Base-by-base conservation (phyloP, 768 basidiomycete species). In the Hypsizygus marmoreus region DNA sequence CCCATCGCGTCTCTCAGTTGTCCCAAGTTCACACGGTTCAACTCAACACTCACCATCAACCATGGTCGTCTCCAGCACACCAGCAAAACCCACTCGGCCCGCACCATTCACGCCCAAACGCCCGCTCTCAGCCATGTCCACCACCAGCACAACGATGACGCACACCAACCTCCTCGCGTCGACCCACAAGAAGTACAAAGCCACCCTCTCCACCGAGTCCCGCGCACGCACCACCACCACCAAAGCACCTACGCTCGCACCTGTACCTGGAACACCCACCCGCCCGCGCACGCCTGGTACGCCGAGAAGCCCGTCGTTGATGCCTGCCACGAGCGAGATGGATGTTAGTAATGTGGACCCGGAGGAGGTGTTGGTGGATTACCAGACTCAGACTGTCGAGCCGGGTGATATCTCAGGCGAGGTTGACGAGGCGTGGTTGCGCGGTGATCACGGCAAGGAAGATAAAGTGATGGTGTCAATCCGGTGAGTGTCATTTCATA, bases 401-500 rank as follows among this genome's bases (percentile, higher is more conserved):
- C 70, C 76, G 4, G 69, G 76, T 0, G 88, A 91, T 58, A 55
- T 88, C 6, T 88, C 82, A 8, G 84, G 65, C 0, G 86, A 86
- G 42, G 71, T 88, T 1, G 88, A 89, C 43, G 81, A 83, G 43
- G 70, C 72, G 13, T 70, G 75, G 70, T 57, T 82, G 12, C 51
- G 68, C 43, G 66, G 64, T n/a, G 75, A 82, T 40, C 79, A 83
- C 49, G 83, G 85, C n/a, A 81, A 78, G 40, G 80, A 88, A 43
- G 89, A 91, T 63, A 91, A 92, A 62, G 91, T 91, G 33, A 82
- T 92, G 63, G 90, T 92, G 16, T 91, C 90, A 19, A 75, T 93
- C 54, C 76, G 88, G 88, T 88, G 51, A 39, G 62, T 47, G n/a
- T 31, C 38, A 24, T 47, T 4, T 53, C 34, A 31, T 16, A 13